Base-by-base conservation (phyloP, 2,329 filamentous ascomycete genomes). In the Gaeumannomyces sp. region DNA sequence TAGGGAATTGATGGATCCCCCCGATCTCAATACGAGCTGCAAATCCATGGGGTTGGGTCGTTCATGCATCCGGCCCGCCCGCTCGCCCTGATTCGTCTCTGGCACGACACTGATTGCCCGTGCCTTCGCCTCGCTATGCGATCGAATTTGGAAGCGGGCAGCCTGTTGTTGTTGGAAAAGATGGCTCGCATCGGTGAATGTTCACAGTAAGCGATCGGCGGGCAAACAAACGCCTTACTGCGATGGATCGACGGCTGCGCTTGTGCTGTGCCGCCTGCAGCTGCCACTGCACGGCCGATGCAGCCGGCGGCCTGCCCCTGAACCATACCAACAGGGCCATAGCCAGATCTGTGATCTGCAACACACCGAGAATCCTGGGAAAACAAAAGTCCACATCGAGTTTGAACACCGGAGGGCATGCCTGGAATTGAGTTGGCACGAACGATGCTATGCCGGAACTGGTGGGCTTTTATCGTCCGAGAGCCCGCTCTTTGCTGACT, bases 1-100 rank as follows among this genome's bases (percentile, higher is more conserved):
- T n/a, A 53, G 45, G 45, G 45, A 53, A 53, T 53, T 53, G 45
- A 53, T 53, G 45, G 45, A 8, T 53, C 45, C 45, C 38, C 45
- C 45, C 7, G 57, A 59, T 29, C 25, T 28, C 25, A 59, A 59
- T 59, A 59, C 57, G 57, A 59, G 57, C 57, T 59, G 27, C 13
- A 59, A 59, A 29, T 11, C 57, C 57, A 28, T 29, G 29, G 25
- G 27, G 27, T 25, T 31, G 57, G 57, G 25, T 45, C 38, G 38
- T 59, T 59, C 57, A 59, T 59, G 57, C 57, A 10, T 4, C 29
- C 4, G n/a, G 57, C 27, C 56, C n/a, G 27, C 56, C 13, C 57
- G 11, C 10, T 4, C 22, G 45, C n/a, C 45, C 45, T 53, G 45
- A 53, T 53, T 53, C 45, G 45, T 53, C n/a, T 10, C 45, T n/a